These are phyloP conservation scores for Citrus sp. DNA, from an alignment of 345 rosid species.

Conservation along the genomic window DNA sequence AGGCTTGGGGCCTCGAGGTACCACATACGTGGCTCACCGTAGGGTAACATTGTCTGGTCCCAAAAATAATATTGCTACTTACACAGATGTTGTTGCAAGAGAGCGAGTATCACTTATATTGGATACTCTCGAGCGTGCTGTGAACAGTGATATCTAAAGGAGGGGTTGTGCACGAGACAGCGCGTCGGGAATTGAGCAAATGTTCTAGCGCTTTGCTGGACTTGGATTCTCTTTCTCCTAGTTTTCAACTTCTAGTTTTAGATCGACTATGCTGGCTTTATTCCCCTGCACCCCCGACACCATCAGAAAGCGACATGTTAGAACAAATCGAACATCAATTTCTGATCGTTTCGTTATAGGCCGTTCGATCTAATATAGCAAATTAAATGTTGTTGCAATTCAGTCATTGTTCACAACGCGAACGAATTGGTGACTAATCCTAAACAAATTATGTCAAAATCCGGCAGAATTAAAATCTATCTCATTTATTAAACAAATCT, in stretches of 20 bases:
- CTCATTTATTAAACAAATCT: no score
- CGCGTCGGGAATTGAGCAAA: background rate
- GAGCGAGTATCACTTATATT: background rate
- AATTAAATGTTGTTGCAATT: no score
- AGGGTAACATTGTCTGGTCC: background rate
- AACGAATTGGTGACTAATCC: no score
- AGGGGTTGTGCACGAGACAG: background rate
- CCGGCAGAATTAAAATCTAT: no score
- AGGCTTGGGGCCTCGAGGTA: background rate
- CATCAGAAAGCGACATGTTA: background rate
- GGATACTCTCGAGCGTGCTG: background rate
- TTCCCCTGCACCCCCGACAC: background rate
- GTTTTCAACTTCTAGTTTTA: background rate
- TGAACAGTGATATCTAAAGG: background rate
- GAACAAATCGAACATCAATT: background rate
- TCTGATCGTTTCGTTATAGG: background rate
- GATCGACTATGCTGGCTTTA: background rate
- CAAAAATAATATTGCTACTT: background rate
- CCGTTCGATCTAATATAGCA: no score
- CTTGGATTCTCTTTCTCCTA: background rate
- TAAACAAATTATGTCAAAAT: no score
- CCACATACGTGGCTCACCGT: background rate
- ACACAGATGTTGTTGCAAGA: background rate
- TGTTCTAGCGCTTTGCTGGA: slow-evolving; percentile 3
- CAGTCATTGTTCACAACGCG: no score